These are phyloP conservation scores for Paracorniculantispora psalliotae DNA, from an alignment of 2,329 filamentous ascomycete species.

Conservation along the genomic window DNA sequence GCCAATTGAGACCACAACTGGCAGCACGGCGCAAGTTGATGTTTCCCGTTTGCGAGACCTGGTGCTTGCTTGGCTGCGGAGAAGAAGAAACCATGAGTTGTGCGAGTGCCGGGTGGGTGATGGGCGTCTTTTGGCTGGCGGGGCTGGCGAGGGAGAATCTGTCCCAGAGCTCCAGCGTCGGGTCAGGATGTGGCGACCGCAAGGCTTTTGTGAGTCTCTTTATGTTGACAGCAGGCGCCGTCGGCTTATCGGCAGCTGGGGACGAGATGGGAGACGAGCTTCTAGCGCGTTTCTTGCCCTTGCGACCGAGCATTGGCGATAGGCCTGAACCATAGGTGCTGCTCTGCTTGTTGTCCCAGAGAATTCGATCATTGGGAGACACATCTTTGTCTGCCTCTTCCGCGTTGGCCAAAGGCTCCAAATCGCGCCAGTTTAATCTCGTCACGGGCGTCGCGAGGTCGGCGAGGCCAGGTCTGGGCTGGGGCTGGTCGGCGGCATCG, in stretches of 20 bases:
- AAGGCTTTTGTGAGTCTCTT: constrained; percentile 54
- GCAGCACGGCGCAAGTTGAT: constrained; percentile 55
- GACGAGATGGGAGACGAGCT: constrained; percentile 72
- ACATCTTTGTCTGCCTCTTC: constrained; percentile 39
- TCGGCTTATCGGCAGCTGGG: constrained; percentile 46
- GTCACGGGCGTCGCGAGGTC: constrained; percentile 41
- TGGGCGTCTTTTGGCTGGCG: constrained; percentile 38
- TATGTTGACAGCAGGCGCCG: constrained; percentile 48
- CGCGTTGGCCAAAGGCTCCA: constrained; percentile 40
- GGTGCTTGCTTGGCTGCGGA: constrained; percentile 51
- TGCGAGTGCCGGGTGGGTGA: constrained; percentile 53
- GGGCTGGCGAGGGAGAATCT: constrained; percentile 54
- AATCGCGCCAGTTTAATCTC: constrained; percentile 53
- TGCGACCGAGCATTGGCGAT: constrained; percentile 46
- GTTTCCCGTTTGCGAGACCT: constrained; percentile 36
- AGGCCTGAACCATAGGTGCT: constrained; percentile 35
- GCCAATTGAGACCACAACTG: constrained; percentile 67
- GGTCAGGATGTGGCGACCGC: constrained; percentile 65
- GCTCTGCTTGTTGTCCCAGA: constrained; percentile 53
- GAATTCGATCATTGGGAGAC: constrained; percentile 57
- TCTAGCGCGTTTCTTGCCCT: constrained; percentile 60
- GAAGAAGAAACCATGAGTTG: constrained; percentile 68
- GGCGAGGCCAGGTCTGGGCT: neutral
- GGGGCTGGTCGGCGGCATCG: constrained; percentile 17
- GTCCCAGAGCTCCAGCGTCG: constrained; percentile 72